phyloP scores from a whole-genome alignment of 73 alveolate genomes.

The Symbiodinium natans region DNA sequence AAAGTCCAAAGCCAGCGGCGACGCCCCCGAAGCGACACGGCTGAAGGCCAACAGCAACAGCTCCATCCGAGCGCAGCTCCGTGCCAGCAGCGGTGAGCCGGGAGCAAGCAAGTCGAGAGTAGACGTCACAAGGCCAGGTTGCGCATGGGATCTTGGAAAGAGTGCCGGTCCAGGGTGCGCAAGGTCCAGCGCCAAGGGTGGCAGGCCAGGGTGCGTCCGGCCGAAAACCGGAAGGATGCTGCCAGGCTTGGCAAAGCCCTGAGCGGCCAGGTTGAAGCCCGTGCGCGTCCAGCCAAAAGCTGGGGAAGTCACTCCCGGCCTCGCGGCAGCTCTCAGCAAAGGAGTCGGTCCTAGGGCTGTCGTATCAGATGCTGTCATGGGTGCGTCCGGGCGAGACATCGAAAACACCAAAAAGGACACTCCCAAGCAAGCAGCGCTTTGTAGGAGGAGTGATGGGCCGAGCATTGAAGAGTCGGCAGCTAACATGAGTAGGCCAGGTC shows the following conservation, averaged over 20 bases:
- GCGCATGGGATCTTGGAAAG: neutral
- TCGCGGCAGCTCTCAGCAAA: slow-evolving; percentile 1
- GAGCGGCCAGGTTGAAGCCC: slow-evolving; percentile 49
- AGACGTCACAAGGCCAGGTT: neutral
- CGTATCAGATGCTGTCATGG: neutral
- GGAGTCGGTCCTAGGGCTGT: neutral
- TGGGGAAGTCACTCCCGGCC: neutral
- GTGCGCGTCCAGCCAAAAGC: slow-evolving; percentile 37
- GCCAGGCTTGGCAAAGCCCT: slow-evolving; percentile 36
- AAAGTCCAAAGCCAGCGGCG: neutral
- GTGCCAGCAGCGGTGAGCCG: neutral
- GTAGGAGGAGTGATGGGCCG: neutral
- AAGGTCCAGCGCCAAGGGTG: neutral
- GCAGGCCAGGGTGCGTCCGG: neutral
- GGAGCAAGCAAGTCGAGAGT: neutral
- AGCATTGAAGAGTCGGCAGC: neutral
- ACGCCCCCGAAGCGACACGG: neutral
- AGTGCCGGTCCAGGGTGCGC: neutral
- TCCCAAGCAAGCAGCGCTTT: neutral
- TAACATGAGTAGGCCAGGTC: neutral
- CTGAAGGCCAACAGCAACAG: neutral
- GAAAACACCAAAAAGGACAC: neutral
- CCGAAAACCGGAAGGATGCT: neutral
- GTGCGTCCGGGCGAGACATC: neutral
- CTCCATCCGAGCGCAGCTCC: neutral